These are phyloP conservation scores for Lolium multiflorum DNA, from an alignment of 176 grass and related monocot genomes.

Conservation along the genomic window DNA sequence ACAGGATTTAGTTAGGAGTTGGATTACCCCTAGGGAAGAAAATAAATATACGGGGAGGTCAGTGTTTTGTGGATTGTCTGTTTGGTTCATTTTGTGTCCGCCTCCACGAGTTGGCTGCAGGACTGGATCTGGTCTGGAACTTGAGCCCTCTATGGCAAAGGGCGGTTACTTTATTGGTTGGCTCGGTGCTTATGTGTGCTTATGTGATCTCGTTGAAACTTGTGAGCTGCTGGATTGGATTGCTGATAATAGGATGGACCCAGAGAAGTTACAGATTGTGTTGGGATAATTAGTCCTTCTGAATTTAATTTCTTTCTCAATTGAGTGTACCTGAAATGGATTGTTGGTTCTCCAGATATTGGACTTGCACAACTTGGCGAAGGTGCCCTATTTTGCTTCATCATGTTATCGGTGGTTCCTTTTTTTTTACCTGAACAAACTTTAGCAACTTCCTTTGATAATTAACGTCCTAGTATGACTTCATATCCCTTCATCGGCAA, in stretches of 20 bases:
- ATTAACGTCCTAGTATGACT: neutral
- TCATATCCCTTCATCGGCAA: neutral
- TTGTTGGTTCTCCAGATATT: conserved; percentile 32
- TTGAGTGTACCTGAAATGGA: neutral
- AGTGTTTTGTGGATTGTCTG: neutral
- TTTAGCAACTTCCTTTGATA: neutral
- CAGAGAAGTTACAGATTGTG: neutral
- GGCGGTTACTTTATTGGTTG: neutral
- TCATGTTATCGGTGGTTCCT: neutral
- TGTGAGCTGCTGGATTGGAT: neutral
- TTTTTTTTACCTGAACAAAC: neutral
- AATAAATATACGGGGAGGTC: neutral
- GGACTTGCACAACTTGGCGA: neutral
- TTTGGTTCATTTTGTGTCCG: neutral
- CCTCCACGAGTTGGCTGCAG: neutral
- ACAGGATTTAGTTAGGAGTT: neutral
- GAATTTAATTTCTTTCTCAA: neutral
- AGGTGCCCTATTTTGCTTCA: neutral
- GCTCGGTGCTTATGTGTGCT: neutral
- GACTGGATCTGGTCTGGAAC: neutral
- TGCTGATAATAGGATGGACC: neutral
- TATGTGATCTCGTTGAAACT: neutral
- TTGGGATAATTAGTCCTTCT: conserved; percentile 14
- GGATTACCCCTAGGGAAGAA: neutral
- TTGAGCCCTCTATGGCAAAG: neutral